Conservation (phyloP, 1,139 yeast species). For the Yamadazyma dushanensis region DNA sequence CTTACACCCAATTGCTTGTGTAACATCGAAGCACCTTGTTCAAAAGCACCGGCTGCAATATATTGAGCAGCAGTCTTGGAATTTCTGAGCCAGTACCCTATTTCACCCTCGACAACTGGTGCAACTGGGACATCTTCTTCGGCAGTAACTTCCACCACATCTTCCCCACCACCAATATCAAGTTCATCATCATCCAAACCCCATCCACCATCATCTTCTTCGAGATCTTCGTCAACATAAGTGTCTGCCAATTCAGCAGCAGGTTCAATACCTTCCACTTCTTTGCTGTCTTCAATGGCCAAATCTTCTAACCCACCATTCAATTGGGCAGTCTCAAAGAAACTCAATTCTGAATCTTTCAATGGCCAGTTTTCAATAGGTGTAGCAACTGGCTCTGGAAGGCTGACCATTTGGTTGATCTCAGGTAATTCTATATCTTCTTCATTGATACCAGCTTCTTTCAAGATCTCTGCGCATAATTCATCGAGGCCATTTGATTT, state of each 20-base stretch:
- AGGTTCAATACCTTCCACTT: slow-evolving; percentile 16
- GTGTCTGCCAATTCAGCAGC: slow-evolving; percentile 40
- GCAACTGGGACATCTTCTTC: slow-evolving; percentile 23
- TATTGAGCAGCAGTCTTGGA: slow-evolving; percentile 91
- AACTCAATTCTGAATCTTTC: slow-evolving; percentile 67
- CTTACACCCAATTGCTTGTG: slow-evolving; percentile 86
- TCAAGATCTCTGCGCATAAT: slow-evolving; percentile 68
- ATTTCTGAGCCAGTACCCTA: slow-evolving; percentile 82
- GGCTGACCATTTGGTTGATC: slow-evolving; percentile 38
- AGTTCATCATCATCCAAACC: slow-evolving; percentile 23
- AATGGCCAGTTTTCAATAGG: slow-evolving; percentile 77
- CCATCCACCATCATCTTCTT: slow-evolving; percentile 36
- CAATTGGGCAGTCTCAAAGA: slow-evolving; percentile 79
- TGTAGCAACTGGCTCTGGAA: slow-evolving; percentile 49
- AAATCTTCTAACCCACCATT: slow-evolving; percentile 73
- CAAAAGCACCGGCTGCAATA: slow-evolving; percentile 95
- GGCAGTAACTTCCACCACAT: slow-evolving; percentile 21
- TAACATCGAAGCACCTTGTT: slow-evolving; percentile 89
- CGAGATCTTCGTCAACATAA: slow-evolving; percentile 59
- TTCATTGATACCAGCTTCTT: slow-evolving; percentile 66
- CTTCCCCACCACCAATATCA: slow-evolving; percentile 29
- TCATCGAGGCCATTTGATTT: slow-evolving; percentile 80
- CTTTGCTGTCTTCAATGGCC: slow-evolving; percentile 46
- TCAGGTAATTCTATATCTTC: slow-evolving; percentile 69
- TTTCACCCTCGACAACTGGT: slow-evolving; percentile 51